Evolutionary conservation across 768 basidiomycete species (phyloP), one percentile per base, ranked within the genome.

Genomic region (Trametopsis cervina): DNA sequence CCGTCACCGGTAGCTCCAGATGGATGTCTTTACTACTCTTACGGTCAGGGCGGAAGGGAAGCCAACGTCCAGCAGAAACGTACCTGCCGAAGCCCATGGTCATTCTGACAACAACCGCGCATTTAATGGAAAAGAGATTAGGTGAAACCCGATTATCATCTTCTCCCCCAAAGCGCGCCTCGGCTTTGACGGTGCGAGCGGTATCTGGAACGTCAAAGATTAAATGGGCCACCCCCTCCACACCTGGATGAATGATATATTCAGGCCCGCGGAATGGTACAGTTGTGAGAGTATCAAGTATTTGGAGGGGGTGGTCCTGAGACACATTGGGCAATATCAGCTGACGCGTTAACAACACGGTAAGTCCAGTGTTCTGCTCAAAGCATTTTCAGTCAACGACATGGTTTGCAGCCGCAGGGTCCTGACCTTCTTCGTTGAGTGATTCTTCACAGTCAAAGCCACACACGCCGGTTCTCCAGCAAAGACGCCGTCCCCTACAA

Each of bases 391-490:
- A n/a, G n/a, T n/a, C n/a, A n/a, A n/a, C n/a, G n/a, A n/a, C n/a
- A n/a, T n/a, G n/a, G n/a, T n/a, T n/a, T n/a, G n/a, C n/a, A n/a
- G n/a, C n/a, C n/a, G n/a, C n/a, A n/a, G n/a, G n/a, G n/a, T n/a
- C n/a, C 63, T 50, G 40, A 86, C 89, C 82, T 84, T 89, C 67
- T 85, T 87, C 43, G 69, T 66, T 1, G 88, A 85, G 60, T 89
- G 83, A 57, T 92, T 92, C 71, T 82, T 89, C 41, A 91, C 81
- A 53, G 83, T 79, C 45, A 92, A 64, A 57, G 89, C 83, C 37
- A 91, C 70, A 59, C 81, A 85, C 15, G 76, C 81, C 51, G 76
- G 77, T 57, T 81, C 77, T 7, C 89, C 89, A 24, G 83, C 77
- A 6, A 88, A 71, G 15, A 83, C 58, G 12, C 83, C 64, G 6